Evolutionary conservation across 2,329 filamentous ascomycete species (phyloP).

Genomic region (Lachnellula willkommii): DNA sequence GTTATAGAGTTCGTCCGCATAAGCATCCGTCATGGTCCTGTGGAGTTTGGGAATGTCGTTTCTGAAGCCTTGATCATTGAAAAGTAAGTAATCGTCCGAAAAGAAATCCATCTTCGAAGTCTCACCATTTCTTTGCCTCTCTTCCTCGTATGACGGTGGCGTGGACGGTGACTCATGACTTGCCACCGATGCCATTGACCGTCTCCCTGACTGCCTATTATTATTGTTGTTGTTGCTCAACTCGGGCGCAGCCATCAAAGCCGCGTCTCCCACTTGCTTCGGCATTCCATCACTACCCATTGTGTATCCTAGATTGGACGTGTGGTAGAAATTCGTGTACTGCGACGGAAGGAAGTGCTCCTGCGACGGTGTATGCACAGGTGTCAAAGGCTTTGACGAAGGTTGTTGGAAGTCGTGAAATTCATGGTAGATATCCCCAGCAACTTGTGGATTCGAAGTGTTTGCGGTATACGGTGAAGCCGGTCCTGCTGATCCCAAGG

Average conservation of each 20-base stretch:
- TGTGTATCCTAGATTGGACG: conserved; percentile 18
- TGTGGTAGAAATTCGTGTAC: conserved; percentile 38
- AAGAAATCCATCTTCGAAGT: conserved; percentile 36
- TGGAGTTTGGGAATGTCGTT: conserved; percentile 68
- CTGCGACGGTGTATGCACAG: conserved; percentile 30
- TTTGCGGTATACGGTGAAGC: conserved; percentile 53
- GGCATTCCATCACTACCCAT: conserved; percentile 25
- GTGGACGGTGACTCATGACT: conserved; percentile 59
- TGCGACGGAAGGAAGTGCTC: conserved; percentile 30
- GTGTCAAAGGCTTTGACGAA: conserved; percentile 30
- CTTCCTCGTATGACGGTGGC: conserved; percentile 46
- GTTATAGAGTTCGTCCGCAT: conserved; percentile 79
- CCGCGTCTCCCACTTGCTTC: conserved; percentile 23
- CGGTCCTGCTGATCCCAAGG: conserved; percentile 55
- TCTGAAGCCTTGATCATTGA: conserved; percentile 43
- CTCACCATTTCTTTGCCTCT: conserved; percentile 53
- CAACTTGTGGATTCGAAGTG: conserved; percentile 53
- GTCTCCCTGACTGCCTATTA: conserved; percentile 17
- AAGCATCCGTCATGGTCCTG: conserved; percentile 80
- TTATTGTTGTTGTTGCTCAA: conserved; percentile 7
- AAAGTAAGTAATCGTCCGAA: conserved; percentile 65
- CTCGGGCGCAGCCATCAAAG: conserved; percentile 29
- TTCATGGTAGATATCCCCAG: conserved; percentile 41
- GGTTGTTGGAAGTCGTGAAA: conserved; percentile 31
- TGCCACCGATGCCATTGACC: conserved; percentile 53